phyloP scores from a whole-genome alignment of 2,329 filamentous ascomycete species.

The Microcera coccophila region DNA sequence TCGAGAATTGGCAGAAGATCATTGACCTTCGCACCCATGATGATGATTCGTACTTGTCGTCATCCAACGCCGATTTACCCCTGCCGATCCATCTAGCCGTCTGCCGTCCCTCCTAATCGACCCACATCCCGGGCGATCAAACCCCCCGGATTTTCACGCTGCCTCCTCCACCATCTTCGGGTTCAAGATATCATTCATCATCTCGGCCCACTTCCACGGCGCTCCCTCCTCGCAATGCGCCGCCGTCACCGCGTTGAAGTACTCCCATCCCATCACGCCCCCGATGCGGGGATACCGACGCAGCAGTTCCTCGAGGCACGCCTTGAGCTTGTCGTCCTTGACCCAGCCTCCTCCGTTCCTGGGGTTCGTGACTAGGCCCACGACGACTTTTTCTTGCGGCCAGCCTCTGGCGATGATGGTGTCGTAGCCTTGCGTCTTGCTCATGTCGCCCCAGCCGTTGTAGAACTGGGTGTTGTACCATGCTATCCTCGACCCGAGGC shows the following conservation, averaged over 20 bases:
- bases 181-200: slow-evolving; percentile 25
- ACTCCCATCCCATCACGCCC: slow-evolving; percentile 90
- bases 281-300: slow-evolving; percentile 63
- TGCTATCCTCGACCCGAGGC: slow-evolving; percentile 58
- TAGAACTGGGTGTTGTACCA: slow-evolving; percentile 93
- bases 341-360: slow-evolving; percentile 57
- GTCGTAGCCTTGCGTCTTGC: slow-evolving; percentile 40
- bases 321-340: slow-evolving; percentile 40
- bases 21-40: no score
- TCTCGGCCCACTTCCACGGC: slow-evolving; percentile 70
- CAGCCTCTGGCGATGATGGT: slow-evolving; percentile 58
- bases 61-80: no score
- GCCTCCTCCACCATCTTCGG: no score
- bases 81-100: no score
- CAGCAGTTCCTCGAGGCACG: slow-evolving; percentile 38
- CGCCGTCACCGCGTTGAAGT: slow-evolving; percentile 67
- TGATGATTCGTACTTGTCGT: no score
- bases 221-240: slow-evolving; percentile 26
- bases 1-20: no score
- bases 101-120: no score
- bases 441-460: slow-evolving; percentile 69
- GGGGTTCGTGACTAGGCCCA: slow-evolving; percentile 73
- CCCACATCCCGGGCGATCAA: no score
- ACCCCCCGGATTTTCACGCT: no score
- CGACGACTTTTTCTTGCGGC: slow-evolving; percentile 65